Percentiles rank a stretch among this genome's conserved stretches.
Evolutionary conservation across 1,284 basidiomycete species (phyloP).

Genomic region (Rhodotorula sp.): DNA sequence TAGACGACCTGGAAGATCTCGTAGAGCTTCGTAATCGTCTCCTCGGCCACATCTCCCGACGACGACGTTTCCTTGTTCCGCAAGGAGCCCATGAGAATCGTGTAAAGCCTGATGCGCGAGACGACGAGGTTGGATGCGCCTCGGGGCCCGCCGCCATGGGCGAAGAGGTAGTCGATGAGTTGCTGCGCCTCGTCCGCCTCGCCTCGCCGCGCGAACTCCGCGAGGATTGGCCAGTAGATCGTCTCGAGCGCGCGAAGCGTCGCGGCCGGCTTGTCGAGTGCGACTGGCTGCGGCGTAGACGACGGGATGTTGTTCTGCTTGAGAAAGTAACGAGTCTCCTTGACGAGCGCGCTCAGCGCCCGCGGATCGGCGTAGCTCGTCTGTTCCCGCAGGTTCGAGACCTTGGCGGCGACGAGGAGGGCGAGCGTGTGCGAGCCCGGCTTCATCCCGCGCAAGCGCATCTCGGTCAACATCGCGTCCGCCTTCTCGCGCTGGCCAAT

Average conservation of each 20-base stretch:
- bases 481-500: slow-evolving; percentile 61
- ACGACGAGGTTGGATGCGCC: slow-evolving; percentile 44
- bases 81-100: slow-evolving; percentile 72
- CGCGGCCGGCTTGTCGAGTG: too few relatives aligned
- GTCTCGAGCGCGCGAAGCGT: too few relatives aligned
- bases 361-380: slow-evolving; percentile 37
- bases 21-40: slow-evolving; percentile 26
- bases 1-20: slow-evolving; percentile 36
- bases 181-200: slow-evolving; percentile 58
- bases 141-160: slow-evolving; percentile 54
- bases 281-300: too few relatives aligned
- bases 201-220: too few relatives aligned
- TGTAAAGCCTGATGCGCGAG: slow-evolving; percentile 61
- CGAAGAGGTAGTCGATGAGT: slow-evolving; percentile 57
- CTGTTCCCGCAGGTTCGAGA: slow-evolving; percentile 20
- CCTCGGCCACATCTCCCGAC: slow-evolving; percentile 1
- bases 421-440: slow-evolving; percentile 71
- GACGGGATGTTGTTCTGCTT: too few relatives aligned
- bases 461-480: slow-evolving; percentile 69
- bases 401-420: slow-evolving; percentile 66
- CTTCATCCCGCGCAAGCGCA: slow-evolving; percentile 65
- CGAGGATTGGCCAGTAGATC: too few relatives aligned
- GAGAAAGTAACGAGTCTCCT: slow-evolving; percentile 44
- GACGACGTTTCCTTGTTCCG: neutral
- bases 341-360: slow-evolving; percentile 44